Evolutionary conservation across 1,284 basidiomycete genomes (phyloP).

Genomic region (Papiliotrema terrestris): DNA sequence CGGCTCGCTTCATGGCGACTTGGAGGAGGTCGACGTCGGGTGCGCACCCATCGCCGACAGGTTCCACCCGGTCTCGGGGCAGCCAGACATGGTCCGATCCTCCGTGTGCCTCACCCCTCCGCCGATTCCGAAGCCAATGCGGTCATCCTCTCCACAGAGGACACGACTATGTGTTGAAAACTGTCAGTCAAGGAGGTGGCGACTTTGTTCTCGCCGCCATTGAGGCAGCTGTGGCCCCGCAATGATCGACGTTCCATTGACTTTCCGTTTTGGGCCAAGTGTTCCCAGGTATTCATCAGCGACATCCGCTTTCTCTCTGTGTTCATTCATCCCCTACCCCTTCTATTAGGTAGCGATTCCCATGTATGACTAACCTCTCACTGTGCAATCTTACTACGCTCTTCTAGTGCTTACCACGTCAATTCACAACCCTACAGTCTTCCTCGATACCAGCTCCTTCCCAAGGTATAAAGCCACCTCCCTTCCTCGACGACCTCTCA

Average conservation of each 20-base stretch:
- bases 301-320: not conserved
- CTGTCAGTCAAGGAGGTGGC: no score
- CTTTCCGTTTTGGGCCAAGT: not conserved
- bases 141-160: no score
- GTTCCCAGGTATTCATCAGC: not conserved
- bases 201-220: no score
- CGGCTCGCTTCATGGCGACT: not conserved
- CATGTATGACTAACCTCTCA: not conserved
- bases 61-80: slow-evolving; percentile 4
- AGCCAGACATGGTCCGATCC: no score
- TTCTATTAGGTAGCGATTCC: not conserved
- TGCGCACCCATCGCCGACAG: slow-evolving; percentile 6
- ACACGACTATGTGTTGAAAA: no score
- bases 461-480: not conserved
- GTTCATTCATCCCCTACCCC: not conserved
- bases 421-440: not conserved
- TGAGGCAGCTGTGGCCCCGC: no score
- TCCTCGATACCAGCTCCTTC: not conserved
- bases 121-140: no score
- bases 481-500: not conserved
- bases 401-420: no score
- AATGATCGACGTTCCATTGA: not conserved
- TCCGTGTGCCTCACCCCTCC: no score
- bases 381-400: not conserved
- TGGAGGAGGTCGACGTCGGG: not conserved